Evolutionary conservation across 148 eudicot species (phyloP), one percentile per base, ranked within the genome.

Genomic region (Nyssa sinensis): DNA sequence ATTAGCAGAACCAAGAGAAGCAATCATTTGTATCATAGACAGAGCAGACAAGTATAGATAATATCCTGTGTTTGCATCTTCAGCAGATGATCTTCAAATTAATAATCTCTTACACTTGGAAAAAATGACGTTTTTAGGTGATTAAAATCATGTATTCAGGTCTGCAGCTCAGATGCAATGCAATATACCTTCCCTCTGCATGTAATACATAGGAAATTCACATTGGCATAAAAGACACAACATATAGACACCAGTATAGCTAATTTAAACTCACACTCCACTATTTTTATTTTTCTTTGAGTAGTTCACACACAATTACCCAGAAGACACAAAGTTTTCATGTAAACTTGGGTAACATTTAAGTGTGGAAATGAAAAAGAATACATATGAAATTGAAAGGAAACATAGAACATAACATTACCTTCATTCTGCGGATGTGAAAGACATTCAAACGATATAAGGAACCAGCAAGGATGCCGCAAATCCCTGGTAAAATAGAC

Each of bases 381-480:
- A 27, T 24, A 6, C 35, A 62, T 5, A 30, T 7, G 30, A 62
- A 77, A 70, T 24, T 37, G 37, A 53, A 29, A 14, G 51, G 19
- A 44, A n/a, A 34, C 16, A 75, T 13, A 62, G 62, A 63, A 64
- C 53, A 62, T 13, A 64, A 39, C 55, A 68, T 62, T 57, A 94
- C 98, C 98, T 94, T 94, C 32, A 90, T 74, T 74, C 78, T 90
- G 78, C 97, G 97, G 78, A 94, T 74, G 77, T 82, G 86, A 66
- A 86, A 77, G 72, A 90, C 64, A 74, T 94, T 92, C 83, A 82
- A 74, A 60, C 96, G 97, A 74, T 94, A 94, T 7, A 92, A 80
- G 59, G 84, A 79, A 72, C 98, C 98, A 73, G 92, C 96, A 67
- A 90, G 82, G 70, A 94, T 87, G 76, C 98, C 98, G 28, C 98